phyloP scores from a whole-genome alignment of 2,329 filamentous ascomycete species.

The Cordyceps javanica region DNA sequence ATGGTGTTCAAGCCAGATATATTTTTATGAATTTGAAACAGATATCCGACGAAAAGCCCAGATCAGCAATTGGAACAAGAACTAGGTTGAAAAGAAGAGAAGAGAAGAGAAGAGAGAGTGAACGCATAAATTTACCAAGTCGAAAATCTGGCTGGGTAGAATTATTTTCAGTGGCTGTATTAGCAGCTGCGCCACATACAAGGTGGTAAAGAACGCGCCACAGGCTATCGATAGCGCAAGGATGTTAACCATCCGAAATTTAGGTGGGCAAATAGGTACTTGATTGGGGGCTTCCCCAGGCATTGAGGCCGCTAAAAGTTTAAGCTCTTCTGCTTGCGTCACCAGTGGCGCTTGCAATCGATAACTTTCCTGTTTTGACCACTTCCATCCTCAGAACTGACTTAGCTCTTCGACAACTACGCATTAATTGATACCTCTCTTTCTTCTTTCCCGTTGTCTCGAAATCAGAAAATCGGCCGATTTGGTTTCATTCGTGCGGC shows the following conservation, averaged over 20 bases:
- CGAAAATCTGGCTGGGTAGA: neutral
- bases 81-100: neutral
- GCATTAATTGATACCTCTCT: no score
- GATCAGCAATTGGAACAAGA: no score
- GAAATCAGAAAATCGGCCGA: no score
- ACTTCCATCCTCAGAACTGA: neutral
- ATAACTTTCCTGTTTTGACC: neutral
- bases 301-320: neutral
- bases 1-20: no score
- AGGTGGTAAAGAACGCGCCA: neutral
- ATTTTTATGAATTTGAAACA: no score
- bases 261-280: no score
- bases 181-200: neutral
- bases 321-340: constrained; percentile 6
- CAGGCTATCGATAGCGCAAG: neutral
- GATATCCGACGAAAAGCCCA: no score
- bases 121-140: no score
- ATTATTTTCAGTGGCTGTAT: constrained; percentile 1
- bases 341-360: neutral
- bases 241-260: no score
- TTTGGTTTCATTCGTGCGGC: no score
- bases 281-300: neutral
- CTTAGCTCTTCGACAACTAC: neutral
- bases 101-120: no score
- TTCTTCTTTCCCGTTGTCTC: no score